Base-by-base conservation (phyloP, 2,329 filamentous ascomycete species). In the Paecilomyces dactylethromorphus region DNA sequence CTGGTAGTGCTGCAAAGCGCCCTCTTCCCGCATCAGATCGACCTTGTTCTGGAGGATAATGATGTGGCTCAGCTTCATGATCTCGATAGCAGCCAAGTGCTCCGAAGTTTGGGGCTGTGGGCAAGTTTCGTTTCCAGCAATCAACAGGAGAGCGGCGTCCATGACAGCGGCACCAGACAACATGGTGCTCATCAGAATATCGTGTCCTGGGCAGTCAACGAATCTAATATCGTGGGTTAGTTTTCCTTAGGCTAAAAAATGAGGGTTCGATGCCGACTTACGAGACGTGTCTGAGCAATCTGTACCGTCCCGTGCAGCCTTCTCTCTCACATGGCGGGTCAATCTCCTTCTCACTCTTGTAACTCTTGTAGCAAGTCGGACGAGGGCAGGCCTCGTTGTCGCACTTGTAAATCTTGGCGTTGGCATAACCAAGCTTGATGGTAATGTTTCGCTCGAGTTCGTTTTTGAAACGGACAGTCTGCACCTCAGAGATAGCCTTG, bases 151-250 rank as follows among this genome's bases (percentile, higher is more conserved):
- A 18, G 94, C 94, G 65, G 94, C 94, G 79, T 99, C 94, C 94
- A 99, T 99, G 84, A 99, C 94, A 64, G 94, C 94, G 69, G 94
- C 94, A 72, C 94, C 94, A 73, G 94, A 99, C 83, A 99, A 88
- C 94, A 99, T 99, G 70, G 94, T 99, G 80, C 93, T 97, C 94
- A 99, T 99, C 76, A 99, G 92, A 92, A 99, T 99, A 81, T 99
- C 94, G 90, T 99, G 94, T 78, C 94, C 94, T 59, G 94, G 94
- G 83, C 94, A 97, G 78, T 97, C 94, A 67, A 97, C 94, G 76
- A 97, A 99, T 15, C 91, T 93, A 62, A 33, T 62, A 26, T 60
- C 75, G 59, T 74, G 69, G 18, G n/a, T 63, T 59, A 58, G 32
- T n/a, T 53, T 54, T 53, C 12, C 12, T 33, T 29, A 50, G 54